Base-by-base conservation (phyloP, 1,139 yeast genomes). In the Pichia sp. region DNA sequence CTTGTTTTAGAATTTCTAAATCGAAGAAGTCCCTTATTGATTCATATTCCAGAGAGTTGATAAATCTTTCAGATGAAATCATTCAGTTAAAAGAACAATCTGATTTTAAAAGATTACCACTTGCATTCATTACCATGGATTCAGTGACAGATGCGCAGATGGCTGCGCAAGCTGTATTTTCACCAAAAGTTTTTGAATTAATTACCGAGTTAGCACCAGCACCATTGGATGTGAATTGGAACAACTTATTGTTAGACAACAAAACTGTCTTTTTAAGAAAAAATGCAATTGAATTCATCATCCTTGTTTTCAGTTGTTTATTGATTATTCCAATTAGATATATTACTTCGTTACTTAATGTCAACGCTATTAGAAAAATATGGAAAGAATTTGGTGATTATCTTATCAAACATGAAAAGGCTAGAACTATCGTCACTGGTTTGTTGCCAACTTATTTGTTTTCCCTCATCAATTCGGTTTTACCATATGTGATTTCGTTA, bases 131-230 rank as follows among this genome's bases (percentile, higher is more conserved):
- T 20, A 88, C 96, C 1, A 83, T 88, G 93, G 84, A 83, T 53
- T 76, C 88, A 2, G 95, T 87, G 10, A 87, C 94, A 0, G 82
- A 84, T 57, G 96, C 96, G 1, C 96, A 88, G 62, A 81, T 88
- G 85, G 82, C 89, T 9, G 94, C 96, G 0, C 96, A 89, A 62
- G 88, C 96, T 0, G 86, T 87, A 1, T 69, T 88, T 44, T 94
- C 89, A 53, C 96, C 96, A 0, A 76, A 81, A 46, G 84, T 88
- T 1, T 77, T 83, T 60, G 83, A 84, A 47, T 69, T 88, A 39
- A 81, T 86, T 39, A 85, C 94, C 9, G 75, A 73, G 41, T 70
- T 87, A 42, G 96, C 96, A 0, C 96, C 96, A 0, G 91, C 96
- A 2, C 96, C 96, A 3, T 83, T 83, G 53, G 96, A 88, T 63